Evolutionary conservation across 331 rosid genomes (phyloP).

Genomic region (Spiraea crenata): DNA sequence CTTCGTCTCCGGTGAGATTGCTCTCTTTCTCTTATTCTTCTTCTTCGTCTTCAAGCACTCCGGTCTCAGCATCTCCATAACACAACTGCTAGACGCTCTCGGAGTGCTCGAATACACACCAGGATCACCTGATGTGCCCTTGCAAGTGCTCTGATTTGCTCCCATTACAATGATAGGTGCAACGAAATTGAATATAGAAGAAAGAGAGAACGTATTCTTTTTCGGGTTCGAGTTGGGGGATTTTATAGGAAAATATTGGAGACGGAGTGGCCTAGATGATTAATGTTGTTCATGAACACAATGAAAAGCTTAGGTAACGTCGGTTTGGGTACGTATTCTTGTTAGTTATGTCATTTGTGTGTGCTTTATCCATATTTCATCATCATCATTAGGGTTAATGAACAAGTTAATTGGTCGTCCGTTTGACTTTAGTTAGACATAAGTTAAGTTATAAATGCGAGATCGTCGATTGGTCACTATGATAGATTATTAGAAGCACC

Average conservation of each 20-base stretch:
- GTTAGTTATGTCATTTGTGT: not conserved
- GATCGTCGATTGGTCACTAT: too few relatives aligned
- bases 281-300: slow-evolving; percentile 11
- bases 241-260: slow-evolving; percentile 3
- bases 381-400: not conserved
- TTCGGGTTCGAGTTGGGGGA: not conserved
- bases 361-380: not conserved
- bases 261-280: slow-evolving; percentile 32
- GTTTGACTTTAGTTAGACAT: not conserved
- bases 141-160: not conserved
- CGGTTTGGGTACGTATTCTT: not conserved
- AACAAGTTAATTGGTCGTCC: not conserved
- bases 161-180: slow-evolving; percentile 23
- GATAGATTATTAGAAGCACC: not conserved
- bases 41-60: slow-evolving; percentile 14
- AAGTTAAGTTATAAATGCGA: too few relatives aligned
- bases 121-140: not conserved
- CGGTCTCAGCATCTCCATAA: slow-evolving; percentile 18
- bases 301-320: slow-evolving; percentile 22
- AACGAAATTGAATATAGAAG: not conserved
- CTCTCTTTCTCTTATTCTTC: not conserved
- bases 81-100: not conserved
- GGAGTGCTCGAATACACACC: not conserved
- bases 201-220: not conserved
- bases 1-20: not conserved